Evolutionary conservation across 164 flowering plant species (phyloP).

Genomic region (Platanus orientalis): DNA sequence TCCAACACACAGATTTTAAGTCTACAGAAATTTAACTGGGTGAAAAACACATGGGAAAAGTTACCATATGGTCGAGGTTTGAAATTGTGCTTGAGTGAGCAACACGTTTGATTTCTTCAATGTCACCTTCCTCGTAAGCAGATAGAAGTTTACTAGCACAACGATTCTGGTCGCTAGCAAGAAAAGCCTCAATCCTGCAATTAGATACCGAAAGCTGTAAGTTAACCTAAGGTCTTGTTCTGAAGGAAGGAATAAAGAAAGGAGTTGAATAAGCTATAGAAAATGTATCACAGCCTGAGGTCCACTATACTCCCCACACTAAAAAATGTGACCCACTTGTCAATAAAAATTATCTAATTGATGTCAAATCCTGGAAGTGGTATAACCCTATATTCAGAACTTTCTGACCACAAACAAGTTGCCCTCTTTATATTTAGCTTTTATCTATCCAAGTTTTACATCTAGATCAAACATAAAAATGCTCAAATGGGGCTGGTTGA

Average conservation of each 20-base stretch:
- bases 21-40: no score
- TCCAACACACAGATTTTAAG: no score
- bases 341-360: no score
- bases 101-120: conserved; percentile 80
- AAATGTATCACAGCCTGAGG: not conserved
- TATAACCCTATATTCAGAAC: no score
- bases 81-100: conserved; percentile 72
- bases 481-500: no score
- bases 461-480: no score
- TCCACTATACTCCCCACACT: not conserved
- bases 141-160: conserved; percentile 75
- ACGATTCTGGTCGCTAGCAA: conserved; percentile 75
- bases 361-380: no score
- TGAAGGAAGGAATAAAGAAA: not conserved
- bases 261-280: not conserved
- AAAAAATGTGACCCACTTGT: no score
- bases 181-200: conserved; percentile 74
- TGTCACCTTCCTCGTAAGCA: conserved; percentile 77
- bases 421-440: no score
- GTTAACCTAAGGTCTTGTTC: not conserved
- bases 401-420: no score
- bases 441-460: no score
- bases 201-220: not conserved
- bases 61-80: conserved; percentile 80
- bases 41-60: not conserved